These are phyloP conservation scores for Penicillium robsamsonii DNA, from an alignment of 495 filamentous ascomycete species.

Conservation along the genomic window DNA sequence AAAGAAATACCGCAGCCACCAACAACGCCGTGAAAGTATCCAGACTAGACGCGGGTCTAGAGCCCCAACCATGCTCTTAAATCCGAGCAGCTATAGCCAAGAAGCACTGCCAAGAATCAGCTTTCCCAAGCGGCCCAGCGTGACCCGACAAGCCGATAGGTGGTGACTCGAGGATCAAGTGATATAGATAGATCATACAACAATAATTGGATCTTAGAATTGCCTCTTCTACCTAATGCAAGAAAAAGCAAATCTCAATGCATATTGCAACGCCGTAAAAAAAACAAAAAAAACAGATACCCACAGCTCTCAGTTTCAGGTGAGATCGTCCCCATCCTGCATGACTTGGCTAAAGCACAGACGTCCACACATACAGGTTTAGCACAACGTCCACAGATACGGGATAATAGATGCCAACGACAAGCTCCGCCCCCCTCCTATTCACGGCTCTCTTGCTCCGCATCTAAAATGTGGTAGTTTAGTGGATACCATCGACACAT, in stretches of 20 bases:
- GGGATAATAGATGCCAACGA: background rate
- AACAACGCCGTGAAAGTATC: background rate
- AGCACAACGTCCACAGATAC: conserved; percentile 2
- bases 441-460: background rate
- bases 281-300: background rate
- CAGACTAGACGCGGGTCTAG: background rate
- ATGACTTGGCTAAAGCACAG: conserved; percentile 9
- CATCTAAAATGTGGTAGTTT: background rate
- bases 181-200: background rate
- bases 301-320: conserved; percentile 5
- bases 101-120: conserved; percentile 14
- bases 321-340: conserved; percentile 10
- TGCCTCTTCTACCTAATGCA: background rate
- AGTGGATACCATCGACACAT: background rate
- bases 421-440: background rate
- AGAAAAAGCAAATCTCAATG: conserved; percentile 1
- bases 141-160: conserved; percentile 7
- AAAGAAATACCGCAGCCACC: conserved; percentile 3
- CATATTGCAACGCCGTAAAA: background rate
- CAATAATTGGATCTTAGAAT: background rate
- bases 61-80: background rate
- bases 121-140: conserved; percentile 9
- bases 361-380: conserved; percentile 3
- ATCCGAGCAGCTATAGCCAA: conserved; percentile 9
- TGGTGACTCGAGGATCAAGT: background rate